Percentiles rank a stretch among this genome's conserved stretches.
Conservation (phyloP, 345 rosid genomes). For the Physaria fendleri region DNA sequence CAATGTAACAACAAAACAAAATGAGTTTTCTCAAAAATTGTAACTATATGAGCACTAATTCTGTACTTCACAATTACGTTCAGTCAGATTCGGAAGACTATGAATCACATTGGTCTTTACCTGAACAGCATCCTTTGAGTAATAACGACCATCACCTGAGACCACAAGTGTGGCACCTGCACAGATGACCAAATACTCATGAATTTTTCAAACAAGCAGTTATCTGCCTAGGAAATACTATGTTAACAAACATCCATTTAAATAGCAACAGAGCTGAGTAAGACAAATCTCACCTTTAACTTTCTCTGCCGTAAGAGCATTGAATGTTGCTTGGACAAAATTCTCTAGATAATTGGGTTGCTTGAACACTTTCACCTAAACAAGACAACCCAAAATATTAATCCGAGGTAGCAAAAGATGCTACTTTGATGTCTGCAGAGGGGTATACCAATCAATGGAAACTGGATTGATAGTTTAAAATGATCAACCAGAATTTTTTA, state of each 20-base stretch:
- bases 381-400: neutral
- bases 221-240: neutral
- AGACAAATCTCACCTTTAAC: constrained; percentile 50
- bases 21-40: no score
- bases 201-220: neutral
- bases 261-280: neutral
- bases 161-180: constrained; percentile 89
- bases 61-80: neutral
- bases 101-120: constrained; percentile 31
- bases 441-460: no score
- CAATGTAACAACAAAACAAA: no score
- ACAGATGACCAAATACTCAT: constrained; percentile 1
- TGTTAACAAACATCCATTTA: neutral
- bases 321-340: constrained; percentile 81
- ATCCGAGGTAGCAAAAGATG: no score
- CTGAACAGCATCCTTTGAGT: constrained; percentile 86
- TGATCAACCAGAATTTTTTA: no score
- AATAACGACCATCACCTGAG: constrained; percentile 94
- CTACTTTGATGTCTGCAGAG: no score
- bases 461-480: no score
- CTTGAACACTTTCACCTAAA: constrained; percentile 70
- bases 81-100: neutral
- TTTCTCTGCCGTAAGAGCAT: constrained; percentile 64
- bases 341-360: constrained; percentile 74
- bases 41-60: neutral